These are phyloP conservation scores for Beta lomatogona DNA, from an alignment of 179 eudicot genomes.

Conservation along the genomic window DNA sequence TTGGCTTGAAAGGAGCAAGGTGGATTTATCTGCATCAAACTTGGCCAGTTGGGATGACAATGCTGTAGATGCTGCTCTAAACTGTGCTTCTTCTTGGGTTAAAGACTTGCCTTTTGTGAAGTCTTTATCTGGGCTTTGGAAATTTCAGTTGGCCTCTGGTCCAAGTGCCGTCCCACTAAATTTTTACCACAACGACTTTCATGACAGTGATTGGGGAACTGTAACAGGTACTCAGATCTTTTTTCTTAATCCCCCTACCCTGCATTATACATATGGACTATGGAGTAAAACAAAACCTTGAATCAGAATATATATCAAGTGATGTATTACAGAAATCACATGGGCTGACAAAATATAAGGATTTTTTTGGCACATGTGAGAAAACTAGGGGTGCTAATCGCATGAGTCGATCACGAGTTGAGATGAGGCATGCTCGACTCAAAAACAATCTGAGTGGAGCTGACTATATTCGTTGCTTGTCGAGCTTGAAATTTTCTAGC, in stretches of 20 bases:
- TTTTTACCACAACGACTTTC: constrained; percentile 55
- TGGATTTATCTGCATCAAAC: constrained; percentile 56
- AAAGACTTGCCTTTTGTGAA: constrained; percentile 83
- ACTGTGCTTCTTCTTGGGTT: constrained; percentile 91
- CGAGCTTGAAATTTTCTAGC: too few relatives aligned
- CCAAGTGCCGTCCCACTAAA: constrained; percentile 56
- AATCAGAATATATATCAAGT: not conserved
- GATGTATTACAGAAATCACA: not conserved
- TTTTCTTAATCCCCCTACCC: not conserved
- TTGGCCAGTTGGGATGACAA: constrained; percentile 86
- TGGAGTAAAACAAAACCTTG: not conserved
- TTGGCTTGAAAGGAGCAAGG: constrained; percentile 83
- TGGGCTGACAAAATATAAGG: not conserved
- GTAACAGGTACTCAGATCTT: constrained; percentile 64
- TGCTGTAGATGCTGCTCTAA: constrained; percentile 80
- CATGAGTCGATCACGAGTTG: too few relatives aligned
- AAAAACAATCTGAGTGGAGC: too few relatives aligned
- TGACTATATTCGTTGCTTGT: too few relatives aligned
- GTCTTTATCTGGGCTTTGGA: constrained; percentile 91
- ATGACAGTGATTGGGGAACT: constrained; percentile 78
- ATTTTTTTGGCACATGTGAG: not conserved
- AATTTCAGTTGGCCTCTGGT: constrained; percentile 69
- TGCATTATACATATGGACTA: not conserved
- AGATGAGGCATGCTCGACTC: too few relatives aligned
- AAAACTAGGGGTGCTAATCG: too few relatives aligned